Conservation (phyloP, 2,329 filamentous ascomycete genomes). For the Colletotrichum siamense region DNA sequence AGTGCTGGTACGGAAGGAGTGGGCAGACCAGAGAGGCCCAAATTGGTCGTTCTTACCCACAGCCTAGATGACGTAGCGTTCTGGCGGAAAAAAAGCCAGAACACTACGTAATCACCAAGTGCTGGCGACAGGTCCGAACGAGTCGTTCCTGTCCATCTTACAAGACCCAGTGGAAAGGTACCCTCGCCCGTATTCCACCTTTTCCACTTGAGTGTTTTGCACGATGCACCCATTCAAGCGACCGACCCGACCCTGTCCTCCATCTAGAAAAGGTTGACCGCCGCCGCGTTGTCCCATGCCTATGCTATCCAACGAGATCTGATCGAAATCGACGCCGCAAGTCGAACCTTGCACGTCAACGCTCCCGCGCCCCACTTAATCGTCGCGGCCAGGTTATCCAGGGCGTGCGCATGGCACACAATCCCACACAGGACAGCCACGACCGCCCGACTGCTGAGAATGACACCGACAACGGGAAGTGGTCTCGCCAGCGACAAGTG, state of each 20-base stretch:
- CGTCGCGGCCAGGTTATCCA: too few relatives aligned
- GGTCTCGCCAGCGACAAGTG: too few relatives aligned
- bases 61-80: background rate
- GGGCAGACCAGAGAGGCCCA: too few relatives aligned
- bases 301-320: background rate
- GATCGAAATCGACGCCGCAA: background rate
- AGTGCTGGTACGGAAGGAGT: too few relatives aligned
- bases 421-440: too few relatives aligned
- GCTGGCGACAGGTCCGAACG: background rate
- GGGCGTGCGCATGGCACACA: too few relatives aligned
- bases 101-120: background rate
- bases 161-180: background rate
- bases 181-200: too few relatives aligned
- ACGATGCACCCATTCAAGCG: background rate
- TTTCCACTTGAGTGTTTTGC: too few relatives aligned
- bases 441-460: too few relatives aligned
- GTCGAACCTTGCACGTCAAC: background rate
- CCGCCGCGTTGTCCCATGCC: background rate
- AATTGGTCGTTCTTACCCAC: too few relatives aligned
- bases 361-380: background rate
- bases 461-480: too few relatives aligned
- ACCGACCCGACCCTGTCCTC: background rate
- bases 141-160: background rate
- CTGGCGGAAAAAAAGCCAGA: background rate
- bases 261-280: background rate